Conservation (phyloP, 768 basidiomycete genomes). For the Fibroporia radiculosa region DNA sequence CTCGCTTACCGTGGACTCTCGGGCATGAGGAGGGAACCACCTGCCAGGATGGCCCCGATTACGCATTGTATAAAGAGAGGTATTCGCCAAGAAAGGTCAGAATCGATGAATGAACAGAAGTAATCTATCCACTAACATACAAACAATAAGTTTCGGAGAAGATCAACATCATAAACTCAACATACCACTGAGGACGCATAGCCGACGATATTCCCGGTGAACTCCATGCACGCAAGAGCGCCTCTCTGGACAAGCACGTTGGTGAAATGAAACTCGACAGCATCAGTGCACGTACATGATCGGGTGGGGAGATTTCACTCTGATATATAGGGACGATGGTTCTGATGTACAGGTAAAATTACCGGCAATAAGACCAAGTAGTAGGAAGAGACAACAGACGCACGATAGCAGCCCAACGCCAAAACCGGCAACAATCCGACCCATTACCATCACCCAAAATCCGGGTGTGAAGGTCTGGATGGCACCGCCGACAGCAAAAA, state of each 20-base stretch:
- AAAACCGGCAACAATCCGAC: constrained; percentile 77
- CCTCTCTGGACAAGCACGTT: constrained; percentile 60
- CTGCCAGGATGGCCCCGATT: constrained; percentile 73
- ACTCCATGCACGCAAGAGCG: constrained; percentile 90
- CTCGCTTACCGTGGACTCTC: constrained; percentile 72
- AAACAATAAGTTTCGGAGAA: neutral
- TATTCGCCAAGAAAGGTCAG: constrained; percentile 84
- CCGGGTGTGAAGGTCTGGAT: constrained; percentile 80
- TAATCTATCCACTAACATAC: constrained; percentile 80
- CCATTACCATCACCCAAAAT: constrained; percentile 75
- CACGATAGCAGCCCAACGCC: constrained; percentile 88
- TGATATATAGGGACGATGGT: constrained; percentile 96
- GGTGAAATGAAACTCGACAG: neutral
- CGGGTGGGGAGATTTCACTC: constrained; percentile 90
- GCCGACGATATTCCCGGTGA: constrained; percentile 87
- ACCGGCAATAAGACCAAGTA: neutral
- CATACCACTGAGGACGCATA: constrained; percentile 86
- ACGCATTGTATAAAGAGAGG: constrained; percentile 85
- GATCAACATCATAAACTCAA: constrained; percentile 10
- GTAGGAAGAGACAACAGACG: constrained; percentile 22
- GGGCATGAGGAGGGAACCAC: constrained; percentile 77
- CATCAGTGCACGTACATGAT: constrained; percentile 47
- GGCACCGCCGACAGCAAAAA: constrained; percentile 83
- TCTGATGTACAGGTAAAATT: constrained; percentile 28
- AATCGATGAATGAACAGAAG: constrained; percentile 82